Evolutionary conservation across 2,329 filamentous ascomycete genomes (phyloP).

Genomic region (Spiromastix sp.): DNA sequence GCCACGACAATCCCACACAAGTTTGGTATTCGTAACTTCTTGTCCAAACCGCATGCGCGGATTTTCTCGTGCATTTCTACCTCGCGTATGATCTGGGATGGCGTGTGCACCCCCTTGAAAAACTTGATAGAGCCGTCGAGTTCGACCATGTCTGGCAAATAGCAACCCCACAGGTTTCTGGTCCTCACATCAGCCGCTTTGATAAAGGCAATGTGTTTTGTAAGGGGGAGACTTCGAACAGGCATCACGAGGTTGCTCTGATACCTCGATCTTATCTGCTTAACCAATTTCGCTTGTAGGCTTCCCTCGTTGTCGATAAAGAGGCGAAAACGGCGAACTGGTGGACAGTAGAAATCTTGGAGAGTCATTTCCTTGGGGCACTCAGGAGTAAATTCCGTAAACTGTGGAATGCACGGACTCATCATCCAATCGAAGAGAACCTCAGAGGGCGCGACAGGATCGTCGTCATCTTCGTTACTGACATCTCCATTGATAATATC

Average conservation of each 20-base stretch:
- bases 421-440: not conserved
- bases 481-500: not conserved
- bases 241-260: not conserved
- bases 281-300: not conserved
- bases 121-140: not conserved
- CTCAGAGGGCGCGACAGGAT: not conserved
- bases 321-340: not conserved
- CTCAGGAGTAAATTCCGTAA: not conserved
- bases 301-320: not conserved
- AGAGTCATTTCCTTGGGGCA: not conserved
- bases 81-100: not conserved
- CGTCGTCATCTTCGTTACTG: conserved; percentile 1
- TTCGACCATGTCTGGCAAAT: not conserved
- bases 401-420: not conserved
- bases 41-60: not conserved
- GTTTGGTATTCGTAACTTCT: not conserved
- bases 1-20: not conserved
- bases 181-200: not conserved
- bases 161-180: not conserved
- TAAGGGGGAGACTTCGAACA: not conserved
- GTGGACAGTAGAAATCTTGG: not conserved
- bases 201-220: not conserved
- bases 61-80: not conserved
- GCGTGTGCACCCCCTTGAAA: not conserved
- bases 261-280: not conserved